A percentile compares a stretch with the other conserved stretches of the same genome.
Conservation (phyloP, 805 yeast genomes). For the Myxozyma geophila region DNA sequence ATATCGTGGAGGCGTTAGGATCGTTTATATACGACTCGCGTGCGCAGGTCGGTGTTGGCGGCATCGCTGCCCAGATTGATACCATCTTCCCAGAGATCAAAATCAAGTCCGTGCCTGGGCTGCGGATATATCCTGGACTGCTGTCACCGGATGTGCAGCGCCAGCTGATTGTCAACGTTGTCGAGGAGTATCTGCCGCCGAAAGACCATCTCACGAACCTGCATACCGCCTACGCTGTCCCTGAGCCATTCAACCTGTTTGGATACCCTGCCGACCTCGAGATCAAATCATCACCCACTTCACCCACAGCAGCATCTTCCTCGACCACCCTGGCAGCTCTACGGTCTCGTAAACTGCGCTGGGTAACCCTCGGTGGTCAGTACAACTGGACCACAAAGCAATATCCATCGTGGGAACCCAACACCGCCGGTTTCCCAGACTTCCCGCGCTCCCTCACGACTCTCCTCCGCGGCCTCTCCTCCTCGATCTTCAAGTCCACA, state of each 20-base stretch:
- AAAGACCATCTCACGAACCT: slow-evolving; percentile 47
- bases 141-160: slow-evolving; percentile 42
- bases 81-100: slow-evolving; percentile 30
- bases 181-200: slow-evolving; percentile 45
- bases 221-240: slow-evolving; percentile 44
- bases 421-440: slow-evolving; percentile 36
- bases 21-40: slow-evolving; percentile 9
- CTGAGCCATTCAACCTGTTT: slow-evolving; percentile 45
- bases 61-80: neutral
- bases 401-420: slow-evolving; percentile 47
- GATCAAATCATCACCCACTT: neutral
- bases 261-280: slow-evolving; percentile 18
- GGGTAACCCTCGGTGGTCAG: slow-evolving; percentile 55
- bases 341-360: slow-evolving; percentile 44
- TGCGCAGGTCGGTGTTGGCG: slow-evolving; percentile 6
- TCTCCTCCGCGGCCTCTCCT: slow-evolving; percentile 21
- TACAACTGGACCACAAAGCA: slow-evolving; percentile 52
- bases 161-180: slow-evolving; percentile 41
- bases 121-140: slow-evolving; percentile 40
- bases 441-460: slow-evolving; percentile 34
- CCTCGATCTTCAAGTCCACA: neutral
- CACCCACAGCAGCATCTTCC: slow-evolving; percentile 7
- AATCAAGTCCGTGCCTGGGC: slow-evolving; percentile 46
- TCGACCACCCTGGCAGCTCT: slow-evolving; percentile 9
- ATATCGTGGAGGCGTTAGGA: slow-evolving; percentile 1